Conservation (phyloP, 306 rosid species). For the Pachyrhizus erosus region DNA sequence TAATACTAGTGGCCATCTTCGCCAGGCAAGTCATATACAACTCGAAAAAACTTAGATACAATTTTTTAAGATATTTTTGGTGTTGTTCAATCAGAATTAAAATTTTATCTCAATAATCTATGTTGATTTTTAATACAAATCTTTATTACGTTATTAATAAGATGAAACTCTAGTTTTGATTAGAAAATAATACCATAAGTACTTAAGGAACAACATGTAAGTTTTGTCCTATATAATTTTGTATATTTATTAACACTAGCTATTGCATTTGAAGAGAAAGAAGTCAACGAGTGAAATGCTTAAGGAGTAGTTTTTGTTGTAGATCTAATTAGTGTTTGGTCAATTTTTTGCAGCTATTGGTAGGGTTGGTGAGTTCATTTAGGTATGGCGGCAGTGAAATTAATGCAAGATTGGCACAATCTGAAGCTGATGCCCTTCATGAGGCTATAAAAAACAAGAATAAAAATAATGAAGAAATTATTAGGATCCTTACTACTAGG, state of each 20-base stretch:
- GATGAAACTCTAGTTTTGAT: not conserved
- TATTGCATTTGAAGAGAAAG: not conserved
- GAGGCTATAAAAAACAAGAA: constrained; percentile 63
- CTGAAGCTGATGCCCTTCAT: constrained; percentile 73
- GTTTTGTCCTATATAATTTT: not conserved
- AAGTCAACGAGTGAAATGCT: not conserved
- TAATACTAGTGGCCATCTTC: constrained; percentile 64
- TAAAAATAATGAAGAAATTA: constrained; percentile 60
- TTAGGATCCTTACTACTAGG: constrained; percentile 78
- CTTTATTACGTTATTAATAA: not conserved
- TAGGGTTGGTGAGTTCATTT: constrained; percentile 66
- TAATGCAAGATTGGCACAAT: constrained; percentile 55
- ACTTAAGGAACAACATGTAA: not conserved
- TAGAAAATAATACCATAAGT: not conserved
- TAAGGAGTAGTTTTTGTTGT: not conserved
- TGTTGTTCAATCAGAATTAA: not conserved
- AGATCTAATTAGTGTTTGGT: not conserved
- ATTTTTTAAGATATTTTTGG: not conserved
- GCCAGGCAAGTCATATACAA: constrained; percentile 58
- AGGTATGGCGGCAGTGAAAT: constrained; percentile 61
- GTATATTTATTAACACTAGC: not conserved
- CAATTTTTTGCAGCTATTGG: constrained; percentile 58
- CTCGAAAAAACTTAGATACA: not conserved
- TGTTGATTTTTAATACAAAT: not conserved
- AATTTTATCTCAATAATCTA: not conserved